These are phyloP conservation scores for Neofusicoccum sp. DNA, from an alignment of 2,329 filamentous ascomycete genomes.

Conservation along the genomic window DNA sequence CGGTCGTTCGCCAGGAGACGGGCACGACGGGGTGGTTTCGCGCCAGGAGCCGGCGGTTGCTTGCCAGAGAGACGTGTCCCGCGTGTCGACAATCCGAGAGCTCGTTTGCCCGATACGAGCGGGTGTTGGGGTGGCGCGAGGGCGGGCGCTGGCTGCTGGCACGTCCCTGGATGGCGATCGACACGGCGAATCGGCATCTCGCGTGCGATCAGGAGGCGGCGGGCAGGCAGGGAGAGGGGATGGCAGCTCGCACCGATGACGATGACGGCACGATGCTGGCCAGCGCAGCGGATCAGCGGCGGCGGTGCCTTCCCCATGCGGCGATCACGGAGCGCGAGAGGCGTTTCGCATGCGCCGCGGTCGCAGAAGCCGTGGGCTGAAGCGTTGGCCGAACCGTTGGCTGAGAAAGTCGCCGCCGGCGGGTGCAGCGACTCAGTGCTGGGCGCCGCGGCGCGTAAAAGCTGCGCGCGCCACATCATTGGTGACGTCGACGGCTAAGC, in stretches of 20 bases:
- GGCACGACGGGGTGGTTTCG: not conserved
- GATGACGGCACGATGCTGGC: not conserved
- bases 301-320: conserved; percentile 4
- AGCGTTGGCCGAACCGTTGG: not conserved
- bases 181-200: not conserved
- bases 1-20: no score
- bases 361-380: not conserved
- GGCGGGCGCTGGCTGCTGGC: not conserved
- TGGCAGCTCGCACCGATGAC: not conserved
- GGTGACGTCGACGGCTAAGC: conserved; percentile 11
- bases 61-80: no score
- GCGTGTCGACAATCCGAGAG: no score
- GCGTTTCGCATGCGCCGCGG: not conserved
- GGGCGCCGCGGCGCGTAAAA: not conserved
- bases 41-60: not conserved
- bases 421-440: not conserved
- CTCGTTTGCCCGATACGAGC: not conserved
- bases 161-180: not conserved
- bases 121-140: not conserved
- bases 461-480: no score
- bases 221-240: not conserved
- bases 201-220: not conserved
- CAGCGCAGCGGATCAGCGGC: not conserved
- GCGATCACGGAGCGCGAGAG: conserved; percentile 3
- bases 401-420: not conserved